phyloP scores from a whole-genome alignment of 2,329 filamentous ascomycete species.

The Bipolaris zeicola region DNA sequence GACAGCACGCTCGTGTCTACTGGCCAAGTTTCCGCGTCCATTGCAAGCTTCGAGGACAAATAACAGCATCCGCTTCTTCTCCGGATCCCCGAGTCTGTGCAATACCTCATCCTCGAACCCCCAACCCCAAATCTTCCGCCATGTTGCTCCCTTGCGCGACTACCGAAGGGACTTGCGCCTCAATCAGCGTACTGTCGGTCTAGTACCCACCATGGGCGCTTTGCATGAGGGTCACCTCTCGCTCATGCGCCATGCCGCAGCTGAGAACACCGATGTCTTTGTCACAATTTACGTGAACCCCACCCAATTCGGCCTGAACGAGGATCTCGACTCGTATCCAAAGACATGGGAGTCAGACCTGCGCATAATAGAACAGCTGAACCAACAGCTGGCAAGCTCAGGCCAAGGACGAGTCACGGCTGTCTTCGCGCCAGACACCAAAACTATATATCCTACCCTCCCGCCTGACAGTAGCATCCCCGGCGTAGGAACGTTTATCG shows the following conservation, averaged over 20 bases:
- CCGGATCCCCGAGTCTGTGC: conserved; percentile 24
- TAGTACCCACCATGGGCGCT: conserved; percentile 97
- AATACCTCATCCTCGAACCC: conserved; percentile 25
- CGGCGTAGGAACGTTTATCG: conserved; percentile 87
- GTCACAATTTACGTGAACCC: conserved; percentile 96
- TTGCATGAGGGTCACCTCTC: conserved; percentile 91
- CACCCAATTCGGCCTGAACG: conserved; percentile 87
- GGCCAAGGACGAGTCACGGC: conserved; percentile 71
- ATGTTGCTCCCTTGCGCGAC: conserved; percentile 71
- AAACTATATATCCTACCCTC: conserved; percentile 86
- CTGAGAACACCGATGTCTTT: conserved; percentile 83
- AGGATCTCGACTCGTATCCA: conserved; percentile 89
- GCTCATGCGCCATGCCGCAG: conserved; percentile 80
- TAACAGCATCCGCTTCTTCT: conserved; percentile 26
- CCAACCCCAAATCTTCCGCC: conserved; percentile 72
- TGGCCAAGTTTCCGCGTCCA: conserved; percentile 6
- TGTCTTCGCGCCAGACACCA: conserved; percentile 83
- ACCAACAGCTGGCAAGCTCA: conserved; percentile 68
- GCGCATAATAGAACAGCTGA: conserved; percentile 67
- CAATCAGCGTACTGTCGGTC: conserved; percentile 74
- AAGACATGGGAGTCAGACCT: conserved; percentile 85
- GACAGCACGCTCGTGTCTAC: conserved; percentile 6
- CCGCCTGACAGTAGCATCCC: conserved; percentile 73
- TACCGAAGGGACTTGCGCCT: conserved; percentile 70
- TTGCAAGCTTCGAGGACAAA: not conserved